phyloP scores from a whole-genome alignment of 1,284 basidiomycete genomes.

The Heterobasidion irregulare region DNA sequence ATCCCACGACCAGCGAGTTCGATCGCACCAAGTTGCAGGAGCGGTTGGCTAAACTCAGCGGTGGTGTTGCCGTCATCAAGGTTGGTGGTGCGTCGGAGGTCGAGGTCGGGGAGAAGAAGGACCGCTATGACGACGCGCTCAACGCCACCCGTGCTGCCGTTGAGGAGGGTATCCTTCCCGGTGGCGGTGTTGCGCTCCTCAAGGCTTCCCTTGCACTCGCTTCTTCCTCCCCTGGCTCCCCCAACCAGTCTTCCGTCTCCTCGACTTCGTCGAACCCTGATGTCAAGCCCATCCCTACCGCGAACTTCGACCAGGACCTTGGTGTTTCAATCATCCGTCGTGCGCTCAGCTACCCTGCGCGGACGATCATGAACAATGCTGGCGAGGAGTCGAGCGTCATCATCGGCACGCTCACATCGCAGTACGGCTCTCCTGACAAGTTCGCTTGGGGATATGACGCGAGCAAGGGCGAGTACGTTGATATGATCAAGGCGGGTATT shows the following conservation, averaged over 20 bases:
- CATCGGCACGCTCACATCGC: constrained; percentile 75
- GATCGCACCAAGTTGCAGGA: constrained; percentile 96
- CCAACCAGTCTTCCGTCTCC: constrained; percentile 23
- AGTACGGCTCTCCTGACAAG: constrained; percentile 59
- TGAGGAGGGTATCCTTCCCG: constrained; percentile 96
- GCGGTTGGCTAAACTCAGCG: constrained; percentile 90
- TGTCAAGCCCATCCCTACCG: constrained; percentile 61
- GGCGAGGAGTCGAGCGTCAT: constrained; percentile 94
- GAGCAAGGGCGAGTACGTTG: constrained; percentile 83
- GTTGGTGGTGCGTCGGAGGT: constrained; percentile 93
- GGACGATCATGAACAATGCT: constrained; percentile 91
- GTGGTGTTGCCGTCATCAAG: constrained; percentile 98
- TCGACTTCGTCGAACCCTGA: constrained; percentile 36
- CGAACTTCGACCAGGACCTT: constrained; percentile 97
- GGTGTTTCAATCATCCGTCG: constrained; percentile 92
- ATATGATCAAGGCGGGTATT: constrained; percentile 93
- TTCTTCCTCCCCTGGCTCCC: constrained; percentile 44
- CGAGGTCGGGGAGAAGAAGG: constrained; percentile 99
- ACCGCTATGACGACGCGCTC: constrained; percentile 95
- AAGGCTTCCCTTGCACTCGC: constrained; percentile 83
- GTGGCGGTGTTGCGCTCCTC: constrained; percentile 87
- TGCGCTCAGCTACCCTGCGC: constrained; percentile 78
- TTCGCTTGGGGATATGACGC: constrained; percentile 92
- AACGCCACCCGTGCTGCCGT: constrained; percentile 97
- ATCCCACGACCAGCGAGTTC: constrained; percentile 85